phyloP scores from a whole-genome alignment of 306 rosid genomes.

The Neltuma alba region DNA sequence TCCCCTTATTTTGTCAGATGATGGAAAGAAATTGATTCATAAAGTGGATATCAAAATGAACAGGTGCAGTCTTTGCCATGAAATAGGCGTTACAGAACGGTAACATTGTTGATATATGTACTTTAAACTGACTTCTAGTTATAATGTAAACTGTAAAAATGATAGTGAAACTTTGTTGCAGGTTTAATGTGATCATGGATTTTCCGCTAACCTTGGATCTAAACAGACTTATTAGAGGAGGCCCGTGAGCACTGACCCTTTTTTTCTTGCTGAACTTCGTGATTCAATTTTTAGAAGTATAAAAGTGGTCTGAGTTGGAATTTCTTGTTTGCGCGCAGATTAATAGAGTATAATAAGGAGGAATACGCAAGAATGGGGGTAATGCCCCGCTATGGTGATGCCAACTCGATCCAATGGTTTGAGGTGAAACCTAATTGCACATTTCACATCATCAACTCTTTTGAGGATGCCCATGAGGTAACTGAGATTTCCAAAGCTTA shows the following conservation, averaged over 20 bases:
- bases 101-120: neutral
- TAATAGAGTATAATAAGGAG: conserved; percentile 35
- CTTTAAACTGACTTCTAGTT: neutral
- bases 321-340: conserved; percentile 30
- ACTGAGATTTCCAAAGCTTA: neutral
- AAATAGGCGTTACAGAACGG: conserved; percentile 55
- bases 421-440: conserved; percentile 54
- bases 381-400: conserved; percentile 58
- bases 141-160: neutral
- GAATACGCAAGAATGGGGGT: conserved; percentile 52
- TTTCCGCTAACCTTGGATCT: conserved; percentile 48
- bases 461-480: conserved; percentile 57
- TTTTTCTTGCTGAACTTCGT: too few species aligned
- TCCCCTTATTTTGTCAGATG: conserved; percentile 35
- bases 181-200: conserved; percentile 60
- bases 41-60: conserved; percentile 43
- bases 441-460: conserved; percentile 51
- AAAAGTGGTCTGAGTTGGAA: neutral
- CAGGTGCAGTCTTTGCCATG: conserved; percentile 50
- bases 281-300: neutral
- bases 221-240: conserved; percentile 48
- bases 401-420: conserved; percentile 53
- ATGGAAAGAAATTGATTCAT: conserved; percentile 48
- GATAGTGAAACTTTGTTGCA: neutral
- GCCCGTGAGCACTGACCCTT: conserved; percentile 44